Evolutionary conservation across 2,329 filamentous ascomycete genomes (phyloP).

Genomic region (Biscogniauxia sp.): DNA sequence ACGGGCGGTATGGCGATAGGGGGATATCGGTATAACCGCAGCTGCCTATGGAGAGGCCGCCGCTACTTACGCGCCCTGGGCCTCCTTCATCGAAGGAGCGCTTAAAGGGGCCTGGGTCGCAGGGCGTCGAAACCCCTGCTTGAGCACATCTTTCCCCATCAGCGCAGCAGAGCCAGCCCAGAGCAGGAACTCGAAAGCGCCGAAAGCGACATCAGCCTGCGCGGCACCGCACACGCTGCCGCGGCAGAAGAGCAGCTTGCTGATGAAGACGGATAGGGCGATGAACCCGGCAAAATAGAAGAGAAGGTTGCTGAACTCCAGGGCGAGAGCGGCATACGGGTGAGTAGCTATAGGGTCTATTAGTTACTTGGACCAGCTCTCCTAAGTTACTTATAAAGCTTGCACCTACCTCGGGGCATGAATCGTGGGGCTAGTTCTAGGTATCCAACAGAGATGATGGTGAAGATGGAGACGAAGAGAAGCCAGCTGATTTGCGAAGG

Average conservation of each 20-base stretch:
- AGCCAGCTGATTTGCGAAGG: conserved; percentile 58
- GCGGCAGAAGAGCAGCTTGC: conserved; percentile 53
- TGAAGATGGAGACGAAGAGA: conserved; percentile 52
- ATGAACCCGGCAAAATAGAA: conserved; percentile 62
- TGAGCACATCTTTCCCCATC: conserved; percentile 46
- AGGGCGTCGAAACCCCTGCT: conserved; percentile 34
- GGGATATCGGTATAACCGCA: conserved; percentile 30
- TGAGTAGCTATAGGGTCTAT: conserved; percentile 38
- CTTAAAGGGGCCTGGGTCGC: conserved; percentile 25
- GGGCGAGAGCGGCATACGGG: conserved; percentile 45
- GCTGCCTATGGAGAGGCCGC: conserved; percentile 14
- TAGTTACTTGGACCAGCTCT: not conserved
- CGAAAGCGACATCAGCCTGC: conserved; percentile 53
- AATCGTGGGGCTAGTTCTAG: conserved; percentile 50
- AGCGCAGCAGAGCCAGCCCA: conserved; percentile 52
- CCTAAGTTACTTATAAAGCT: not conserved
- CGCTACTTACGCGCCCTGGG: conserved; percentile 29
- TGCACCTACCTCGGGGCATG: conserved; percentile 38
- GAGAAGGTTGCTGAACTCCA: conserved; percentile 52
- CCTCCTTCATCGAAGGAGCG: conserved; percentile 39
- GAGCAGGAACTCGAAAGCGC: conserved; percentile 50
- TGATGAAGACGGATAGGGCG: conserved; percentile 56
- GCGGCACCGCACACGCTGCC: conserved; percentile 56
- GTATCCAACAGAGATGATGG: conserved; percentile 53
- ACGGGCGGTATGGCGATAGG: conserved; percentile 28